Conservation (phyloP, 2,329 filamentous ascomycete genomes). For the Claviceps paspali region DNA sequence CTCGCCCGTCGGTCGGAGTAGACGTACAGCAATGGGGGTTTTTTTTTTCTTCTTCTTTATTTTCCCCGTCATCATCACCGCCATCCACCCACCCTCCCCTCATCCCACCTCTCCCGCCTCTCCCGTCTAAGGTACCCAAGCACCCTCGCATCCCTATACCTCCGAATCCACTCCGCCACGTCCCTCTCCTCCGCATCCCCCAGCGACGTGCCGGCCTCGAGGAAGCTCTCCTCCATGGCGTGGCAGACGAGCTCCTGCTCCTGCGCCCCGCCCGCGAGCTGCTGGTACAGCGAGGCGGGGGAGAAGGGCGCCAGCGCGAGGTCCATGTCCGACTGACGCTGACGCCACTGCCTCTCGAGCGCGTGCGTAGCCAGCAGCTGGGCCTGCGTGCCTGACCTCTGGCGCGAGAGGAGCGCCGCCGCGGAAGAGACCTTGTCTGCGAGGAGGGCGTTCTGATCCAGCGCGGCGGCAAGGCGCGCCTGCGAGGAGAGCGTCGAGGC, state of each 20-base stretch:
- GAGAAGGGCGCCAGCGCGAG: conserved; percentile 70
- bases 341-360: conserved; percentile 81
- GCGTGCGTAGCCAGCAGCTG: conserved; percentile 71
- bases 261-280: conserved; percentile 56
- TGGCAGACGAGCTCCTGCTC: conserved; percentile 73
- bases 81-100: conserved; percentile 90
- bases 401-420: conserved; percentile 39
- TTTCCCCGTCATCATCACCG: conserved; percentile 37
- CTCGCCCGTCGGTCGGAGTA: too few relatives aligned
- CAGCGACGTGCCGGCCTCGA: conserved; percentile 40
- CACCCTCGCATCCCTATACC: conserved; percentile 67
- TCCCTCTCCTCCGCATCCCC: conserved; percentile 53
- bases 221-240: conserved; percentile 83
- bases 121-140: conserved; percentile 69
- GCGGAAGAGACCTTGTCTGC: conserved; percentile 46
- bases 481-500: conserved; percentile 54
- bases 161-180: conserved; percentile 66
- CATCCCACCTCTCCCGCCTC: conserved; percentile 87
- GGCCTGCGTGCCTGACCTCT: conserved; percentile 60
- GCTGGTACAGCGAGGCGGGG: conserved; percentile 72
- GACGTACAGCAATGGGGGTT: too few relatives aligned
- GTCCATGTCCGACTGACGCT: conserved; percentile 83
- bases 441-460: conserved; percentile 58
- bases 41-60: too few relatives aligned
- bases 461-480: conserved; percentile 44